Percentiles rank a stretch among this genome's conserved stretches.
Evolutionary conservation across 208 protist genomes (phyloP).

Genomic region (Trypanosoma conorhini): DNA sequence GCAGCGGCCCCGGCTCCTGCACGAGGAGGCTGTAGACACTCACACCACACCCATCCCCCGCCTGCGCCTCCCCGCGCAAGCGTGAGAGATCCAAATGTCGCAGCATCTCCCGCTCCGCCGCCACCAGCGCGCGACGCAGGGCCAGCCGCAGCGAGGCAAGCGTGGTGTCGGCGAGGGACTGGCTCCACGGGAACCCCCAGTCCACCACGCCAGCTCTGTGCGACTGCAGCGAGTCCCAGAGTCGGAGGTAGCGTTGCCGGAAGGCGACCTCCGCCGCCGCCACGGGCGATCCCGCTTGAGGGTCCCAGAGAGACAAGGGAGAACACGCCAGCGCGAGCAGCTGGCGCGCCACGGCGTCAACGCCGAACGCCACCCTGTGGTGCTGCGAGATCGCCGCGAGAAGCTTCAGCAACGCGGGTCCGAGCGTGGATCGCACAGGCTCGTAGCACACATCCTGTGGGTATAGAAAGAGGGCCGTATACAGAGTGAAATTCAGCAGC

Average conservation of each 20-base stretch:
- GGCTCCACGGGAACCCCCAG: slow-evolving; percentile 9
- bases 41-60: neutral
- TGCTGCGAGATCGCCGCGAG: slow-evolving; percentile 32
- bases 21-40: neutral
- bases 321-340: slow-evolving; percentile 24
- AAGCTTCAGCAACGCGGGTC: slow-evolving; percentile 36
- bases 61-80: neutral
- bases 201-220: slow-evolving; percentile 2
- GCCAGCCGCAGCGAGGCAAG: neutral
- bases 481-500: slow-evolving; percentile 28
- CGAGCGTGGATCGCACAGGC: slow-evolving; percentile 24
- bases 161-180: neutral
- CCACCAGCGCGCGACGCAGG: slow-evolving; percentile 1
- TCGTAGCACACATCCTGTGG: slow-evolving; percentile 35
- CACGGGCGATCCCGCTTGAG: neutral
- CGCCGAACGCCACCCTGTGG: neutral
- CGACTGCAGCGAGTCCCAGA: slow-evolving; percentile 6
- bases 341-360: slow-evolving; percentile 12
- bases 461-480: slow-evolving; percentile 31
- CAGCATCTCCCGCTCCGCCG: neutral
- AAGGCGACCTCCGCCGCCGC: neutral
- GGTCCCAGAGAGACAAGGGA: neutral
- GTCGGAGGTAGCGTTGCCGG: neutral
- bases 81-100: slow-evolving; percentile 13
- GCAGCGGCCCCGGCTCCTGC: neutral